Evolutionary conservation across 2,329 filamentous ascomycete genomes (phyloP), one percentile per base, ranked within the genome.

Genomic region (Biscogniauxia mediterranea): DNA sequence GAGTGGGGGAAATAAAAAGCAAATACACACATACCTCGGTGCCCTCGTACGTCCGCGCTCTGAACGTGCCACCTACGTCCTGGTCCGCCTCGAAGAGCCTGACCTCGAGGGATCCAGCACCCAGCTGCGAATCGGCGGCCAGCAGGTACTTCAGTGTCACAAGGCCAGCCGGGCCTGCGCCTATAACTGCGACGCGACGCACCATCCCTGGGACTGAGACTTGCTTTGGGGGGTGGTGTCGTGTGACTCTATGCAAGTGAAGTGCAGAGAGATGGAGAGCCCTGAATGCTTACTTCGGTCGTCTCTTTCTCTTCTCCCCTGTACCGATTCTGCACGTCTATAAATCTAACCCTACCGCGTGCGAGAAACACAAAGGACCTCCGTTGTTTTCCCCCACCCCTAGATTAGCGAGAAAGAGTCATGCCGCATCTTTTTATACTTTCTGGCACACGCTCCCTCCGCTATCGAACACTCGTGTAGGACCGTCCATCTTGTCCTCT

Each of bases 11-110:
- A 28, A 17, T 42, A 38, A 8, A 54, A 15, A 51, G n/a, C 26
- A 13, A 13, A 15, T 11, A 20, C 32, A 7, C 1, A 50, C 56
- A 17, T 61, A 74, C 73, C 66, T 81, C 79, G 8, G 77, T 77
- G 62, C 80, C 77, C 59, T 81, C 77, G 59, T 81, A 81, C 5
- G 73, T 73, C 8, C 77, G 73, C 57, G 78, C 71, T n/a, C 71
- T 67, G 61, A 81, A 81, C 0, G 77, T 79, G 2, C 79, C 78
- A 7, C 77, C 79, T 5, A 81, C 68, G 1, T 70, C 71, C 8
- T 72, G 64, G 59, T 77, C 75, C 61, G 73, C 69, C 68, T 81
- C 79, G 60, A 80, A 81, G 6, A 81, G 65, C 5, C 68, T 69
- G 15, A 69, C 76, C 61, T 81, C 76, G 57, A 81, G 75, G n/a